Evolutionary conservation across 257 asterid species (phyloP).

Genomic region (Haberlea rhodopensis): DNA sequence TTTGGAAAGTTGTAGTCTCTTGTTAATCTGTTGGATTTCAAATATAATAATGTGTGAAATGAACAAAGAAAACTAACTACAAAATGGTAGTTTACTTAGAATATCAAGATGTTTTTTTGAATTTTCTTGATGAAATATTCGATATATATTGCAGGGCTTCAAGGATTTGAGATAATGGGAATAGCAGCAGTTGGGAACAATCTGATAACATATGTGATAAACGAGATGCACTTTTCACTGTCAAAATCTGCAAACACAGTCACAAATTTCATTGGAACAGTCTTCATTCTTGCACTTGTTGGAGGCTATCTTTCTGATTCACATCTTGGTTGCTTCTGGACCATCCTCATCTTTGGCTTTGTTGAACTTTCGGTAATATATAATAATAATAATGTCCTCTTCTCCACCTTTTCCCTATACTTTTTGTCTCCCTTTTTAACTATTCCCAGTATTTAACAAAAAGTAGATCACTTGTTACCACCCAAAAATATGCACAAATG

Average conservation of each 20-base stretch:
- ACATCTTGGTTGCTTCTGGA: constrained; percentile 91
- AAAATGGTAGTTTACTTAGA: too few species aligned
- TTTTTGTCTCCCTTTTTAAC: neutral
- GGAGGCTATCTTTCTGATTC: constrained; percentile 96
- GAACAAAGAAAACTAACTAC: too few species aligned
- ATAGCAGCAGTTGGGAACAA: constrained; percentile 98
- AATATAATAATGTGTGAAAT: too few species aligned
- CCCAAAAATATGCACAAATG: neutral
- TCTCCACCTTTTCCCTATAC: neutral
- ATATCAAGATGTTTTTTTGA: too few species aligned
- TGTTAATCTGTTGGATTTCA: too few species aligned
- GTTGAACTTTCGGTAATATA: constrained; percentile 75
- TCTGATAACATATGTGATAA: constrained; percentile 76
- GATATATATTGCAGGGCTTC: constrained; percentile 55
- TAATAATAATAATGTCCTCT: neutral
- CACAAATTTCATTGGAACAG: constrained; percentile 83
- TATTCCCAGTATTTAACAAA: neutral
- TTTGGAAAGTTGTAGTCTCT: too few species aligned
- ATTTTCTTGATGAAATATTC: neutral
- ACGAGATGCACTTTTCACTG: constrained; percentile 92
- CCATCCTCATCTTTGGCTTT: constrained; percentile 79
- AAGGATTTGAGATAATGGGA: constrained; percentile 94
- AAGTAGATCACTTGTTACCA: neutral
- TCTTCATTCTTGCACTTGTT: constrained; percentile 71
- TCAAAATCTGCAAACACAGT: constrained; percentile 80